A percentile compares a stretch with the other conserved stretches of the same genome.
Conservation (phyloP, 805 yeast species). For the Candida methanosorbosa region DNA sequence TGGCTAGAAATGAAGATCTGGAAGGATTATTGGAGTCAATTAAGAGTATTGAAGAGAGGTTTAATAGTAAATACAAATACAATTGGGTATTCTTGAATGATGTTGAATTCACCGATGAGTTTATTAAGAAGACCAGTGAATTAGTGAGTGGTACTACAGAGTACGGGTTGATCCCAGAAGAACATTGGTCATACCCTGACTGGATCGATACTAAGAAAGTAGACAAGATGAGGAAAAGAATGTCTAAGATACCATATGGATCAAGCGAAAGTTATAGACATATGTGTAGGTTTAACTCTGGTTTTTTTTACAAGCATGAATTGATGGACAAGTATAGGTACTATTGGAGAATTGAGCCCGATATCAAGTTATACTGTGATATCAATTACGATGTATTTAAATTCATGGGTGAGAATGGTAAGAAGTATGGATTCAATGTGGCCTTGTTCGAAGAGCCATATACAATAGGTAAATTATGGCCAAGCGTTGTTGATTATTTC, state of each 20-base stretch:
- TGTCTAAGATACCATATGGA: constrained; percentile 48
- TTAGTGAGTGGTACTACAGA: constrained; percentile 51
- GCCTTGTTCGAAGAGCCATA: constrained; percentile 60
- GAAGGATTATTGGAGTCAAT: constrained; percentile 49
- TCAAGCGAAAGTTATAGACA: constrained; percentile 60
- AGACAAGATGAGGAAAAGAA: constrained; percentile 9
- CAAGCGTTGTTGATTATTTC: constrained; percentile 50
- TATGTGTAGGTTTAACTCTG: constrained; percentile 86
- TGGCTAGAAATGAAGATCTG: constrained; percentile 63
- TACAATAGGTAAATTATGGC: constrained; percentile 64
- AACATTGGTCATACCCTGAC: constrained; percentile 65
- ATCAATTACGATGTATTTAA: constrained; percentile 65
- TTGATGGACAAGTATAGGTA: constrained; percentile 62
- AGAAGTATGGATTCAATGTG: constrained; percentile 68
- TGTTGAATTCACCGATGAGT: constrained; percentile 49
- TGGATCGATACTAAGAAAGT: constrained; percentile 10
- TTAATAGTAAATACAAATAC: constrained; percentile 52
- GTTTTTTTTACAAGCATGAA: constrained; percentile 71
- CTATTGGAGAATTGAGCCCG: constrained; percentile 94
- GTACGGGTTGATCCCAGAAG: constrained; percentile 52
- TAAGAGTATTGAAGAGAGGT: constrained; percentile 55
- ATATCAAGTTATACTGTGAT: constrained; percentile 68
- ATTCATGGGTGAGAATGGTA: constrained; percentile 59
- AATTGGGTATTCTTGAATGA: constrained; percentile 81
- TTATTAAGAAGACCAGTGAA: constrained; percentile 37